phyloP scores from a whole-genome alignment of 2,329 filamentous ascomycete genomes.

The Xylariaceae sp. region DNA sequence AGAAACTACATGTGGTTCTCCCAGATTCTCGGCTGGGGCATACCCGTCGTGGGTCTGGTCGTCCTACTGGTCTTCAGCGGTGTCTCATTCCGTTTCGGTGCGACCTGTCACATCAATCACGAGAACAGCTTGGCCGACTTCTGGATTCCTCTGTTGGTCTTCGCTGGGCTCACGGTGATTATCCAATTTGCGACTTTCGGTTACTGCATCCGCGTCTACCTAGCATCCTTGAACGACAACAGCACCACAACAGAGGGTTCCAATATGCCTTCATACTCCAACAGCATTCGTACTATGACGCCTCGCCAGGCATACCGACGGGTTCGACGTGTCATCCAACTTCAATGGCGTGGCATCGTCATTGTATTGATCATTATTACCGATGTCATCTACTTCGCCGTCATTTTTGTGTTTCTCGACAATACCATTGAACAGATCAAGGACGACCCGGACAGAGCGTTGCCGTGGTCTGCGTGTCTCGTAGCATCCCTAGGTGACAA shows the following conservation, averaged over 20 bases:
- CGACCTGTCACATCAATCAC: conserved; percentile 93
- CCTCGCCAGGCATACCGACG: conserved; percentile 87
- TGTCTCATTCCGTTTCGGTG: conserved; percentile 91
- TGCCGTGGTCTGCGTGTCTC: conserved; percentile 76
- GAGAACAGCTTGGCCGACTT: conserved; percentile 79
- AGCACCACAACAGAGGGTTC: conserved; percentile 71
- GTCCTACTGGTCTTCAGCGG: conserved; percentile 83
- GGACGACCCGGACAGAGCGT: conserved; percentile 55
- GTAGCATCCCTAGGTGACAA: conserved; percentile 60
- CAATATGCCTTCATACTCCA: conserved; percentile 72
- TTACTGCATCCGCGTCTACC: conserved; percentile 95
- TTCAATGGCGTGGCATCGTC: conserved; percentile 92
- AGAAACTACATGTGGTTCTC: conserved; percentile 87
- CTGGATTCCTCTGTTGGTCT: conserved; percentile 80
- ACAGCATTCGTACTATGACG: conserved; percentile 75
- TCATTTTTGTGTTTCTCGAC: conserved; percentile 88
- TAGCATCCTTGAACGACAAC: conserved; percentile 78
- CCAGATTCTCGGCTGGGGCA: conserved; percentile 79
- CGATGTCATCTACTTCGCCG: conserved; percentile 91
- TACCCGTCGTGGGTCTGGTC: conserved; percentile 75
- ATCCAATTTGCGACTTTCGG: conserved; percentile 71
- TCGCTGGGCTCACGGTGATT: conserved; percentile 66
- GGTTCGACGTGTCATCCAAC: conserved; percentile 80
- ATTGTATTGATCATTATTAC: conserved; percentile 88
- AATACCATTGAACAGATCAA: conserved; percentile 65